These are phyloP conservation scores for Arthrobotrys musiformis DNA, from an alignment of 2,329 filamentous ascomycete species.

Conservation along the genomic window DNA sequence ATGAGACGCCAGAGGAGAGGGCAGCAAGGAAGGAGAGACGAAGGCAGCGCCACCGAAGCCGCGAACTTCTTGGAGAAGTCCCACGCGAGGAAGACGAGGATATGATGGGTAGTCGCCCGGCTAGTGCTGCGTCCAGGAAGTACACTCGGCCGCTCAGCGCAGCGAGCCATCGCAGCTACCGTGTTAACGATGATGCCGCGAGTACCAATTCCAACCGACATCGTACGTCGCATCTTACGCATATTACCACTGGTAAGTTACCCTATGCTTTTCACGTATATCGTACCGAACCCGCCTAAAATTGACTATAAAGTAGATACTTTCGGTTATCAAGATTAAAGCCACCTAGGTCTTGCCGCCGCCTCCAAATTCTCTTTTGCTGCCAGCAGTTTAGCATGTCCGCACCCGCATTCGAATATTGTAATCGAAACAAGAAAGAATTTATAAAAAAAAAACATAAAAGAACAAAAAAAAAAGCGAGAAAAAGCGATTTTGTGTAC, in stretches of 20 bases:
- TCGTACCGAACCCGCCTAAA: slow-evolving; percentile 9
- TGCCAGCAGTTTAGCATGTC: slow-evolving; percentile 12
- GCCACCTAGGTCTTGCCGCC: neutral
- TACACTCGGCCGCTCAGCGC: slow-evolving; percentile 47
- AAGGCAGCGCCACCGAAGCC: slow-evolving; percentile 35
- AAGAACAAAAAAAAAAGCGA: slow-evolving; percentile 27
- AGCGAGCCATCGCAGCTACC: slow-evolving; percentile 52
- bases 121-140: slow-evolving; percentile 48
- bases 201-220: slow-evolving; percentile 45
- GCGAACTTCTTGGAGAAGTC: slow-evolving; percentile 41
- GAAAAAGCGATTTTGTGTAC: slow-evolving; percentile 34
- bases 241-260: slow-evolving; percentile 52
- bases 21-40: slow-evolving; percentile 37
- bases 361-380: neutral
- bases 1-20: slow-evolving; percentile 44
- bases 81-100: slow-evolving; percentile 51
- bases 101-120: slow-evolving; percentile 37
- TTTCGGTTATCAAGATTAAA: slow-evolving; percentile 53
- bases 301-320: slow-evolving; percentile 43
- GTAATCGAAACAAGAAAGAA: slow-evolving; percentile 2
- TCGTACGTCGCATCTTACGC: slow-evolving; percentile 51
- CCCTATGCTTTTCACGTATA: neutral
- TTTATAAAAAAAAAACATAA: neutral
- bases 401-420: slow-evolving; percentile 2
- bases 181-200: slow-evolving; percentile 31